phyloP scores from a whole-genome alignment of 2,329 filamentous ascomycete species.

The Leptographium procerum region DNA sequence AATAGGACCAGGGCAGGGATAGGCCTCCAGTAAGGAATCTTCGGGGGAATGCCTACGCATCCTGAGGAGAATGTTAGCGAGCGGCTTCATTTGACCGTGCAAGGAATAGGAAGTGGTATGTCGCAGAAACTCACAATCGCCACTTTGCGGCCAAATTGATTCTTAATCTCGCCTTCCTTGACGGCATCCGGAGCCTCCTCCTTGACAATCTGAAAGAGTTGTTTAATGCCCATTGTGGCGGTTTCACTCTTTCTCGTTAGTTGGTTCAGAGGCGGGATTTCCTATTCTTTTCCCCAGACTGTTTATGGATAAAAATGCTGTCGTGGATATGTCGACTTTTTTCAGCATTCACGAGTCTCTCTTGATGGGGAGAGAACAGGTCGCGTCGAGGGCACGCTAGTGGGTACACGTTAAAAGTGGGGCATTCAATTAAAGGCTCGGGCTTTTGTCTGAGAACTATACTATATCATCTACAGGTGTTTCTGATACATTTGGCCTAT shows the following conservation, averaged over 20 bases:
- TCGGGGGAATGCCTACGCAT: background rate
- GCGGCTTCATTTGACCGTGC: background rate
- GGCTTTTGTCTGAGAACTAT: too few species aligned
- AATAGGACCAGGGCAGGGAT: too few species aligned
- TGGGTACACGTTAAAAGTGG: background rate
- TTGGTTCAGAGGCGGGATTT: background rate
- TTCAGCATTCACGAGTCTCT: background rate
- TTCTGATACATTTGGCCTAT: too few species aligned
- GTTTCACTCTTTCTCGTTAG: background rate
- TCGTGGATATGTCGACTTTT: background rate
- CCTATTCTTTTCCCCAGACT: background rate
- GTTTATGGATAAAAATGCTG: background rate
- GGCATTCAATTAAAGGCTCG: conserved; percentile 1
- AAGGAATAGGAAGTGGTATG: background rate
- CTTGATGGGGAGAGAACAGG: background rate
- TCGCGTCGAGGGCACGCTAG: background rate
- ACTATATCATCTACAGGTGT: too few species aligned
- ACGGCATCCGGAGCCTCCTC: conserved; percentile 92
- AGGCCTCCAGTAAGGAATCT: background rate
- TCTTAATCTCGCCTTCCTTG: conserved; percentile 97
- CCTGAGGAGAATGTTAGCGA: background rate
- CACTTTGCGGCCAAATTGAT: conserved; percentile 96
- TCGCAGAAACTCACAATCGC: conserved; percentile 61
- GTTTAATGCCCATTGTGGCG: conserved; percentile 52
- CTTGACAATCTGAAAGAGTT: conserved; percentile 70